Evolutionary conservation across 768 basidiomycete genomes (phyloP).

Genomic region (Cyclocybe aegerita): DNA sequence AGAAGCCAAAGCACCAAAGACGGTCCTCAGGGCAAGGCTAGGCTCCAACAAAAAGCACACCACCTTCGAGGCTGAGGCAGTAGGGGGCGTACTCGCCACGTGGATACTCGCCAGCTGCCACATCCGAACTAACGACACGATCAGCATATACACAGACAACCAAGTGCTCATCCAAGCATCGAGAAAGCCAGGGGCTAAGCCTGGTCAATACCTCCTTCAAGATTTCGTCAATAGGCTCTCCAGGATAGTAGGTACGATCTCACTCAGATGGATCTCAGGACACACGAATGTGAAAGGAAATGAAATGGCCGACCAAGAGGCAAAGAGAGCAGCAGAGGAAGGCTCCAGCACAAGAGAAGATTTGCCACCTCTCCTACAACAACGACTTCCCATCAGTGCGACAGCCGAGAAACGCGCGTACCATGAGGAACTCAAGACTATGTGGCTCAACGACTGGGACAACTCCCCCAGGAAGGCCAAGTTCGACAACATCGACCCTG

Average conservation of each 20-base stretch:
- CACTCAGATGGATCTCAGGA: constrained; percentile 22
- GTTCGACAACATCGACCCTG: constrained; percentile 8
- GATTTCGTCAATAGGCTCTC: neutral
- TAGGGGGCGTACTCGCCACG: constrained; percentile 17
- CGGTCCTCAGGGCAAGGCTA: constrained; percentile 10
- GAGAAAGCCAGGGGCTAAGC: neutral
- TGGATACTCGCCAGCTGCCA: constrained; percentile 7
- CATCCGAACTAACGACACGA: neutral
- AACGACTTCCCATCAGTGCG: constrained; percentile 10
- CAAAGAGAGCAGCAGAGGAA: constrained; percentile 17
- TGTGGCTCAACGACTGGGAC: constrained; percentile 5
- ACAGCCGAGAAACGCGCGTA: constrained; percentile 12
- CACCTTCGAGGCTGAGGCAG: constrained; percentile 20
- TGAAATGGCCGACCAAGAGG: constrained; percentile 24
- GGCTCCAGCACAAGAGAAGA: neutral
- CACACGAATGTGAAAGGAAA: constrained; percentile 26
- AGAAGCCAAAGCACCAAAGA: neutral
- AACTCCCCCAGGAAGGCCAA: constrained; percentile 5
- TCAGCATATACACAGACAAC: constrained; percentile 14
- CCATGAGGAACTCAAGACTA: constrained; percentile 6
- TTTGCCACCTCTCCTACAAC: constrained; percentile 7
- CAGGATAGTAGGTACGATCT: neutral
- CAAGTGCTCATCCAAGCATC: constrained; percentile 11
- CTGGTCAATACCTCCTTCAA: constrained; percentile 12
- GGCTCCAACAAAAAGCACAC: constrained; percentile 13